phyloP scores from a whole-genome alignment of 129 eudicot genomes.

The carrot (Daucus carota) region DH1_v3.0 NC_030388.2:19695001-19695500 shows the following conservation, averaged over 20 bases:
- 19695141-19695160: neutral
- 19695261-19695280: slow-evolving; percentile 25
- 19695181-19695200: too few species aligned
- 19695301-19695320: slow-evolving; percentile 23
- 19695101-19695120: neutral
- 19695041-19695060: neutral
- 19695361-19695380: slow-evolving; percentile 21
- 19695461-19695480: neutral
- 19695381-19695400: slow-evolving; percentile 35
- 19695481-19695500: too few species aligned
- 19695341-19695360: slow-evolving; percentile 15
- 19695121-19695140: neutral
- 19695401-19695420: slow-evolving; percentile 26
- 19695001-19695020: neutral
- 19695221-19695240: neutral
- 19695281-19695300: slow-evolving; percentile 27
- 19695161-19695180: too few species aligned
- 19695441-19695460: slow-evolving; percentile 13
- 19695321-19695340: neutral
- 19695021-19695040: neutral
- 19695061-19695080: slow-evolving; percentile 8
- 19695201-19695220: neutral
- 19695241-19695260: slow-evolving; percentile 17
- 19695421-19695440: slow-evolving; percentile 32
- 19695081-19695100: neutral